Evolutionary conservation across 257 asterid species (phyloP).

Genomic region (Paraleonurus japonicus): DNA sequence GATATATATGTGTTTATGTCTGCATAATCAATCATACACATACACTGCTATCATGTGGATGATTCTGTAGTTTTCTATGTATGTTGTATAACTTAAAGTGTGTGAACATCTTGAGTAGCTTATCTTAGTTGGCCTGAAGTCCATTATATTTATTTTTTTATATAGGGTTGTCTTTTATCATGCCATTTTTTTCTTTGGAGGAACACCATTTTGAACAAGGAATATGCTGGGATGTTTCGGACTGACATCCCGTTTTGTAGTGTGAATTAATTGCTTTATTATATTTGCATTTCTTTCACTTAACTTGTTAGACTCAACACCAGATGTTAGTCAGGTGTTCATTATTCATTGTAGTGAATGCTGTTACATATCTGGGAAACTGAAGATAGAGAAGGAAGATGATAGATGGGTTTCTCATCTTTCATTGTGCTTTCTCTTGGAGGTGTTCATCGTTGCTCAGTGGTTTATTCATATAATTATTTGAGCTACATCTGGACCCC

Average conservation of each 20-base stretch:
- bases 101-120: neutral
- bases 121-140: neutral
- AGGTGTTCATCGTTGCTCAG: constrained; percentile 51
- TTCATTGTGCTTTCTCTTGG: constrained; percentile 35
- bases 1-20: neutral
- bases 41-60: neutral
- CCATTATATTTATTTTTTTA: neutral
- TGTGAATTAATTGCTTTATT: neutral
- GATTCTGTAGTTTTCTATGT: neutral
- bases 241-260: too few relatives aligned
- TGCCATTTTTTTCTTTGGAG: neutral
- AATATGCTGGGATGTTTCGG: neutral
- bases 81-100: neutral
- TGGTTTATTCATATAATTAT: constrained; percentile 21
- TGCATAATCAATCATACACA: neutral
- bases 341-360: constrained; percentile 28
- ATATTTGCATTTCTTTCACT: neutral
- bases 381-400: constrained; percentile 31
- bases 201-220: neutral
- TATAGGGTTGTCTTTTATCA: neutral
- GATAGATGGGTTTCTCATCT: constrained; percentile 35
- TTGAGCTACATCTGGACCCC: constrained; percentile 50
- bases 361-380: constrained; percentile 51
- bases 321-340: constrained; percentile 44
- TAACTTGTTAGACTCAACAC: neutral